Base-by-base conservation (phyloP, 306 rosid species). In the Inga oerstediana region DNA sequence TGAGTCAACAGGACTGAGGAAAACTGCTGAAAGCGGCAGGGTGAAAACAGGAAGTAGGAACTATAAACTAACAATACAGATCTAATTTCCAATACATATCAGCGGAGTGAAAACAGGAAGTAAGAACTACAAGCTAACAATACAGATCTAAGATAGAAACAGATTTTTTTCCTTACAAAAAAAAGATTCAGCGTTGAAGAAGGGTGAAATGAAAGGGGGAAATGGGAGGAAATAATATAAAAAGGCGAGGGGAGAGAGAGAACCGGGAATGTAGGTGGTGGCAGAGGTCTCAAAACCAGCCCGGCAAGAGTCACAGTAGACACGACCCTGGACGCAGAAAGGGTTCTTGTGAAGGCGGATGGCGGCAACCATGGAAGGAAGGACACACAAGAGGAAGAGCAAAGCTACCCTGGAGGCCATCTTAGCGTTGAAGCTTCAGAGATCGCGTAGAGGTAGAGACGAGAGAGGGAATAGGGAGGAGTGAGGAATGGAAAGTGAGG, bases 201-300 rank as follows among this genome's bases (percentile, higher is more conserved):
- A 3, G 10, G 22, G 13, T 9, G 75, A 4, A 41, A n/a, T 10
- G 24, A n/a, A 70, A 2, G 35, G 32, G 3, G 1, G 19, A 69
- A 39, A 17, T 68, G 3, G 3, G 49, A 68, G 48, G 48, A 10
- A 39, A 37, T 8, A 16, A 10, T 2, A 17, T 0, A 37, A 37
- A 68, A 3, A 46, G 37, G 46, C 14, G 14, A 19, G 34, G 15
- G n/a, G 68, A 4, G 16, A 17, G 19, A 19, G 20, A 45, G 13
- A 88, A 97, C 99, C 98, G 19, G 91, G 37, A 84, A 94, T 88
- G 87, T 88, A 87, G 84, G 92, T 87, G 9, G 91, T 83, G 71
- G 97, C 98, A 4, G 94, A 27, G 81, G 98, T 92, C 80, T 97
- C 99, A 71, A 86, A 97, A 72, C 97, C 97, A 80, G 94, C 94